Evolutionary conservation across 2,329 filamentous ascomycete genomes (phyloP).

Genomic region (Aspergillus niger): DNA sequence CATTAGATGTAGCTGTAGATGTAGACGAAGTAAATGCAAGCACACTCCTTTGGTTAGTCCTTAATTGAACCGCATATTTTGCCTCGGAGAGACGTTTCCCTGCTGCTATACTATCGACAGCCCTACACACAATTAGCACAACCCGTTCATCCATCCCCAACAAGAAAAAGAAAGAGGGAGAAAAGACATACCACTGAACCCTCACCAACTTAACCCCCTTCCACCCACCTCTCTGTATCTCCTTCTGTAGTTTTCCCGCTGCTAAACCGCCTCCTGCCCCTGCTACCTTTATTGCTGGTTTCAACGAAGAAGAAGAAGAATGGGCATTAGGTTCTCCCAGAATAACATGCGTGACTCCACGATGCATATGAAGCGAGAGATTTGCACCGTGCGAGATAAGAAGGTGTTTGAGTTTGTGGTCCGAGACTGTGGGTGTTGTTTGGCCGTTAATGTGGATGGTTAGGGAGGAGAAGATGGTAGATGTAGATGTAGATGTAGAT

Average conservation of each 20-base stretch:
- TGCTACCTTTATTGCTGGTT: slow-evolving; percentile 44
- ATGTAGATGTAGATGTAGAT: neutral
- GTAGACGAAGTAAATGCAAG: slow-evolving; percentile 2
- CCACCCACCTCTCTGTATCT: slow-evolving; percentile 68
- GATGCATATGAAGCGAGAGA: slow-evolving; percentile 69
- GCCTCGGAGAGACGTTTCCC: slow-evolving; percentile 75
- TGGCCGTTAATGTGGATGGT: slow-evolving; percentile 87
- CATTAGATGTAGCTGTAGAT: neutral
- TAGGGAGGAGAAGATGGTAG: slow-evolving; percentile 66
- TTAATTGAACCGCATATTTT: slow-evolving; percentile 67
- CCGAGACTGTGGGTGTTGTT: slow-evolving; percentile 76
- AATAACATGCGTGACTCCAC: slow-evolving; percentile 83
- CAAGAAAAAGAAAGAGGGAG: slow-evolving; percentile 14
- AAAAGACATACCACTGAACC: slow-evolving; percentile 69
- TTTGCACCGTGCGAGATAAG: slow-evolving; percentile 73
- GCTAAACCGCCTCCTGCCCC: slow-evolving; percentile 74
- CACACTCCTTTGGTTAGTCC: slow-evolving; percentile 66
- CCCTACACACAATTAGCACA: slow-evolving; percentile 53
- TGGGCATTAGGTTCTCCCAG: slow-evolving; percentile 60
- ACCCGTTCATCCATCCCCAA: neutral
- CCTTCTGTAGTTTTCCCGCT: slow-evolving; percentile 76
- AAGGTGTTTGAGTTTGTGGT: slow-evolving; percentile 80
- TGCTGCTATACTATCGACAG: slow-evolving; percentile 77
- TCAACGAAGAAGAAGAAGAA: too few relatives aligned
- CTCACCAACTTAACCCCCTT: slow-evolving; percentile 75